phyloP scores from a whole-genome alignment of 2,329 filamentous ascomycete species.

The Botrytis fragariae region DNA sequence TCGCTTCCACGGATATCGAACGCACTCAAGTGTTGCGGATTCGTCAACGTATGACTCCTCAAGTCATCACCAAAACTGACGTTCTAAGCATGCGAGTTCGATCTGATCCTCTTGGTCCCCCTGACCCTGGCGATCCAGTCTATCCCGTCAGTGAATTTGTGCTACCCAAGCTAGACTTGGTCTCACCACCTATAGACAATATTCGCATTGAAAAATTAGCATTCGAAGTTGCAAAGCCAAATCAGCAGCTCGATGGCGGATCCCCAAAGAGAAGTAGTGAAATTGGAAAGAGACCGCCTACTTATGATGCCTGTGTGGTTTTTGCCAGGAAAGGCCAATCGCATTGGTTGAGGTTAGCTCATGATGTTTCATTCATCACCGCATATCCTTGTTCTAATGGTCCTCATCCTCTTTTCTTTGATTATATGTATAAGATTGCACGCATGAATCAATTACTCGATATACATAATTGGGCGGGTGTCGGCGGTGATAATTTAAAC shows the following conservation, averaged over 20 bases:
- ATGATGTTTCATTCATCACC: constrained; percentile 64
- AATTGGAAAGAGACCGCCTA: constrained; percentile 40
- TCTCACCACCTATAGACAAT: constrained; percentile 56
- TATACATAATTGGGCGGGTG: constrained; percentile 60
- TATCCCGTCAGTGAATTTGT: constrained; percentile 69
- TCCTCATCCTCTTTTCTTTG: constrained; percentile 69
- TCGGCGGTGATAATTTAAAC: constrained; percentile 13
- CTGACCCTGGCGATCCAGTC: constrained; percentile 45
- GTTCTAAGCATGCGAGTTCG: constrained; percentile 64
- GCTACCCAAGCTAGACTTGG: constrained; percentile 50
- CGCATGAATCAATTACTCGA: constrained; percentile 63
- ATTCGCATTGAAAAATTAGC: constrained; percentile 68
- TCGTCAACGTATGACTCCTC: constrained; percentile 56
- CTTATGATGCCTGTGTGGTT: constrained; percentile 60
- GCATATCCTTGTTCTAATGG: constrained; percentile 63
- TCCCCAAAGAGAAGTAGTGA: constrained; percentile 11
- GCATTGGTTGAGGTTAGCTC: constrained; percentile 61
- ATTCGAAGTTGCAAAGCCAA: constrained; percentile 26
- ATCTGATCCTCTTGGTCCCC: constrained; percentile 66
- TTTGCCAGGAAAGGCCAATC: constrained; percentile 63
- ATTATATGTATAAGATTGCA: constrained; percentile 61
- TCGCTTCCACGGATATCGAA: constrained; percentile 63
- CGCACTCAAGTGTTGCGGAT: constrained; percentile 69
- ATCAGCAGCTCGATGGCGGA: not conserved
- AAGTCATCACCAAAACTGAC: constrained; percentile 56